Percentiles rank a stretch among this genome's conserved stretches.
Evolutionary conservation across 1,139 yeast genomes (phyloP).

Genomic region (Lodderomyces margitis): DNA sequence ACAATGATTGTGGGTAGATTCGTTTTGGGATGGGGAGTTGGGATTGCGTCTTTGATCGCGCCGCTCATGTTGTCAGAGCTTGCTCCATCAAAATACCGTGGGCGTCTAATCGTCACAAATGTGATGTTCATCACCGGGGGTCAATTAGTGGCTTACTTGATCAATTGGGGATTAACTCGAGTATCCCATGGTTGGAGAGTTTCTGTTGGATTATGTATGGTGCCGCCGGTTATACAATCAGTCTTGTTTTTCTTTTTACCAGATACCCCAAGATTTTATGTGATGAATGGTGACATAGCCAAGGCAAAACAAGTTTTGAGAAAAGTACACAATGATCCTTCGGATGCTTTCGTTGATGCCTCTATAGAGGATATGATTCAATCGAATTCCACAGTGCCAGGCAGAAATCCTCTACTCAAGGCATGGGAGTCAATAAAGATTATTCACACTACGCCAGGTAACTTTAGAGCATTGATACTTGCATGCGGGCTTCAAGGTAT

Average conservation of each 20-base stretch:
- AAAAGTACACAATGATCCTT: conserved; percentile 55
- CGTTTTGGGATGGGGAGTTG: conserved; percentile 94
- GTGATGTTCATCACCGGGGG: conserved; percentile 84
- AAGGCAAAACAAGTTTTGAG: conserved; percentile 65
- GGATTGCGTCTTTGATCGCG: conserved; percentile 86
- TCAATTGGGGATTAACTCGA: conserved; percentile 82
- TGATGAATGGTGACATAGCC: conserved; percentile 63
- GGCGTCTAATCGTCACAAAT: conserved; percentile 71
- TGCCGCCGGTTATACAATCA: conserved; percentile 82
- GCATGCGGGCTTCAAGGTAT: conserved; percentile 94
- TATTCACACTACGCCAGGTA: conserved; percentile 73
- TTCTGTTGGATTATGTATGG: conserved; percentile 82
- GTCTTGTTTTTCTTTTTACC: conserved; percentile 81
- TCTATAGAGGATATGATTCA: conserved; percentile 58
- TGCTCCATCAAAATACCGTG: conserved; percentile 90
- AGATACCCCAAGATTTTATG: conserved; percentile 89
- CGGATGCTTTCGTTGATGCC: conserved; percentile 54
- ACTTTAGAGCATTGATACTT: conserved; percentile 80
- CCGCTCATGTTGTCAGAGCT: conserved; percentile 89
- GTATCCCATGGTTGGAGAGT: conserved; percentile 90
- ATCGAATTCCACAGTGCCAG: conserved; percentile 63
- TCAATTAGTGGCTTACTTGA: conserved; percentile 85
- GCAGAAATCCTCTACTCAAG: conserved; percentile 50
- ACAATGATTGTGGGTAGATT: conserved; percentile 90
- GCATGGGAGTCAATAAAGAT: conserved; percentile 64